phyloP scores from a whole-genome alignment of 2,329 filamentous ascomycete genomes.

The Polytolypa hystricis region DNA sequence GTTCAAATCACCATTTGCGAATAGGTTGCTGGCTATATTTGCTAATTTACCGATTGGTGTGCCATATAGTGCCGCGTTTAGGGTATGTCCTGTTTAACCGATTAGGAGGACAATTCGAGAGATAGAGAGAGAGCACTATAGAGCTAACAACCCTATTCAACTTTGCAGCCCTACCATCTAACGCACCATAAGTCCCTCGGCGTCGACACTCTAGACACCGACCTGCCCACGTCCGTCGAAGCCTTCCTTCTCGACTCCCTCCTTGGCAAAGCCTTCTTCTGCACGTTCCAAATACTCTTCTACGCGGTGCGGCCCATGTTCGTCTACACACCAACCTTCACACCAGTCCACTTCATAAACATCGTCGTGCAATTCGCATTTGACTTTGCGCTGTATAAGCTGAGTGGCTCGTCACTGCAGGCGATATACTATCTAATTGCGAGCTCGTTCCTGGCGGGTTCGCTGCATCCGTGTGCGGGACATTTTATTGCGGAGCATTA shows the following conservation, averaged over 20 bases:
- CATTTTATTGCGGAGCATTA: constrained; percentile 99
- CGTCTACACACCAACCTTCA: constrained; percentile 81
- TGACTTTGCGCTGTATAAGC: constrained; percentile 56
- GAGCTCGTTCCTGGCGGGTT: constrained; percentile 87
- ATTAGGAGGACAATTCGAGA: too few relatives aligned
- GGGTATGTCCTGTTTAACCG: constrained; percentile 46
- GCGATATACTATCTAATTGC: constrained; percentile 73
- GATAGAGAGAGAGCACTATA: too few relatives aligned
- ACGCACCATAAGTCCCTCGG: constrained; percentile 98
- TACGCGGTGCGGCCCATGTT: constrained; percentile 94
- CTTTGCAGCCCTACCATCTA: constrained; percentile 75
- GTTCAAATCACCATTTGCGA: constrained; percentile 68
- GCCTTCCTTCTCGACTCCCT: constrained; percentile 86
- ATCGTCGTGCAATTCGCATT: constrained; percentile 65
- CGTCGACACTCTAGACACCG: constrained; percentile 89
- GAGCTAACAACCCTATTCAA: too few relatives aligned
- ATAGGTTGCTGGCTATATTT: constrained; percentile 79
- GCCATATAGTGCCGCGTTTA: constrained; percentile 91
- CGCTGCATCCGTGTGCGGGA: constrained; percentile 83
- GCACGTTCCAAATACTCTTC: constrained; percentile 98
- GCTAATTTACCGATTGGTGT: constrained; percentile 93
- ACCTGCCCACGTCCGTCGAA: constrained; percentile 85
- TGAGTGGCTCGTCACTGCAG: constrained; percentile 44
- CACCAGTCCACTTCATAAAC: constrained; percentile 73
- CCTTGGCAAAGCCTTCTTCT: constrained; percentile 95